phyloP scores from a whole-genome alignment of 768 basidiomycete genomes.

The Lactifluus pinguis region DNA sequence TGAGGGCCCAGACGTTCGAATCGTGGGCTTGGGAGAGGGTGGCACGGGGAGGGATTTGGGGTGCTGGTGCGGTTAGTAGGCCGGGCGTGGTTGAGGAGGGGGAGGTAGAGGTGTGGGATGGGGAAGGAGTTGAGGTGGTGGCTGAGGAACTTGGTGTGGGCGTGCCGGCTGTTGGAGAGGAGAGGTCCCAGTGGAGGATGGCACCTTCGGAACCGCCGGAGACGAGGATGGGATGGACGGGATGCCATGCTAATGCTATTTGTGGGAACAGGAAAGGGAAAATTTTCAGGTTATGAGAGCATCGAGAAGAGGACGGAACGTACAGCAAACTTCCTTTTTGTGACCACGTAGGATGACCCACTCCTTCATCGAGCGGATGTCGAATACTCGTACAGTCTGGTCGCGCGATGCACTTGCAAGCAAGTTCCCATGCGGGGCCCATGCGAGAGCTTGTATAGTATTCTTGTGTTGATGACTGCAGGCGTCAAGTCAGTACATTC shows the following conservation, averaged over 20 bases:
- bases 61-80: conserved; percentile 21
- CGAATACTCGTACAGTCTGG: conserved; percentile 91
- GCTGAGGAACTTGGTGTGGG: conserved; percentile 8
- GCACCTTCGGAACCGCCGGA: conserved; percentile 93
- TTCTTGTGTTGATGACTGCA: conserved; percentile 91
- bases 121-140: not conserved
- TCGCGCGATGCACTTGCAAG: conserved; percentile 94
- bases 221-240: conserved; percentile 82
- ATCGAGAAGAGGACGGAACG: not conserved
- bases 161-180: conserved; percentile 47
- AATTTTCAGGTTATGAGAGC: not conserved
- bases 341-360: conserved; percentile 88
- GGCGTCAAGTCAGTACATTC: not conserved
- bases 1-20: conserved; percentile 92
- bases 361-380: conserved; percentile 97
- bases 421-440: conserved; percentile 92
- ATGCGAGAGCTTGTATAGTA: conserved; percentile 84
- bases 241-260: conserved; percentile 91
- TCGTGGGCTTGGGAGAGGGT: conserved; percentile 95
- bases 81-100: not conserved
- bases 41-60: conserved; percentile 48
- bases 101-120: not conserved
- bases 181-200: conserved; percentile 90
- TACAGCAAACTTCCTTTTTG: conserved; percentile 68
- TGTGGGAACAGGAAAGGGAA: not conserved